Percentiles rank a stretch among this genome's conserved stretches.
phyloP scores from a whole-genome alignment of 2,329 filamentous ascomycete genomes.

The Calonectria naviculata region DNA sequence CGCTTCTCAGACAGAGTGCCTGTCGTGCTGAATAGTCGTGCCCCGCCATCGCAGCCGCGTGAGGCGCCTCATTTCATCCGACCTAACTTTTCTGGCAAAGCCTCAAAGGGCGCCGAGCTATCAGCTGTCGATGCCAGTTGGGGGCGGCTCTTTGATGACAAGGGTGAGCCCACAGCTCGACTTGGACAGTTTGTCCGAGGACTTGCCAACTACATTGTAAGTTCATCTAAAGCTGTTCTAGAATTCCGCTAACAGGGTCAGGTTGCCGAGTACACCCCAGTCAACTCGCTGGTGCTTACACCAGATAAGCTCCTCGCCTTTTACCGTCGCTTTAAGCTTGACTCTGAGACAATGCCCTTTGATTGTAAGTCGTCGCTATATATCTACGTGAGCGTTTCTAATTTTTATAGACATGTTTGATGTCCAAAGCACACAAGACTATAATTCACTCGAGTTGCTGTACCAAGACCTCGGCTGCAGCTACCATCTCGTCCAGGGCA shows the following conservation, averaged over 20 bases:
- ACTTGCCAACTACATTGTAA: constrained; percentile 78
- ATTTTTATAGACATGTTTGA: constrained; percentile 62
- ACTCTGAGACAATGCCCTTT: constrained; percentile 76
- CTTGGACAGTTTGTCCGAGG: constrained; percentile 79
- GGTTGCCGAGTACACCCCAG: constrained; percentile 46
- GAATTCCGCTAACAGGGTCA: constrained; percentile 25
- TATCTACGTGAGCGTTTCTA: neutral
- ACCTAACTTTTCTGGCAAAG: constrained; percentile 15
- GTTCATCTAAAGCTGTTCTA: no score
- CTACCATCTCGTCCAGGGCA: constrained; percentile 72
- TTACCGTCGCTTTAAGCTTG: constrained; percentile 74
- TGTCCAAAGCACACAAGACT: constrained; percentile 37
- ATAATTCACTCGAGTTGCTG: constrained; percentile 55
- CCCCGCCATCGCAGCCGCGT: constrained; percentile 17
- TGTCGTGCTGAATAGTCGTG: constrained; percentile 37
- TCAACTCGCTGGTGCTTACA: constrained; percentile 70
- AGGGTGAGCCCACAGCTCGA: constrained; percentile 74
- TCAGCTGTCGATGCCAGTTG: constrained; percentile 76
- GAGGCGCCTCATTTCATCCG: constrained; percentile 6
- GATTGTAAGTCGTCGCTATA: constrained; percentile 59
- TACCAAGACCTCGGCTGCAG: constrained; percentile 66
- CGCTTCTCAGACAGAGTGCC: constrained; percentile 45
- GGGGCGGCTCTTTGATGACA: constrained; percentile 78
- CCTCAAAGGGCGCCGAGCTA: constrained; percentile 8
- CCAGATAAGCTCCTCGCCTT: constrained; percentile 81